Evolutionary conservation across 192 early-diverging fungal genomes (phyloP).

Genomic region (Coemansia sp.): DNA sequence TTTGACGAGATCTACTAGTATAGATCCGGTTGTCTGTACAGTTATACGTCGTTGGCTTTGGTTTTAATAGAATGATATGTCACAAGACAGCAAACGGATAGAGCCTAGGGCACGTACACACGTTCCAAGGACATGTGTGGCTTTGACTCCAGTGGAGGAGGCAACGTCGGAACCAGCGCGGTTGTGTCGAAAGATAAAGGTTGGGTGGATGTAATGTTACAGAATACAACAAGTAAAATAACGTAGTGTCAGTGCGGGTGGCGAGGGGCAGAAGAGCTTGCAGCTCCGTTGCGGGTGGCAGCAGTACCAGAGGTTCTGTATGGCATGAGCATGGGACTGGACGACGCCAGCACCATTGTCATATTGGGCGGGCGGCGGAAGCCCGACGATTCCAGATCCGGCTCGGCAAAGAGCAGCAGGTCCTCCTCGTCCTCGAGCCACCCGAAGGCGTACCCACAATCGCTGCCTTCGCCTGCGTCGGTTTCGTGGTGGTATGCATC

Average conservation of each 20-base stretch:
- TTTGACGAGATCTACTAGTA: slow-evolving; percentile 88
- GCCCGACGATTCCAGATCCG: slow-evolving; percentile 17
- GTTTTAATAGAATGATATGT: too few species aligned
- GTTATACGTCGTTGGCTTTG: neutral
- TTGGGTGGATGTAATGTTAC: neutral
- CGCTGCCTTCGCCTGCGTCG: slow-evolving; percentile 7
- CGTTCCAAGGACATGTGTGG: too few species aligned
- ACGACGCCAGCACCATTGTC: slow-evolving; percentile 47
- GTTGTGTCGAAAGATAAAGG: neutral
- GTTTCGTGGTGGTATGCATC: neutral
- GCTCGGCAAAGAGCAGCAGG: slow-evolving; percentile 48
- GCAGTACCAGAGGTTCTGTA: slow-evolving; percentile 6
- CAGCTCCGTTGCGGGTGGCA: neutral
- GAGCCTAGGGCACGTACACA: too few species aligned
- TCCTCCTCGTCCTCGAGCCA: slow-evolving; percentile 56
- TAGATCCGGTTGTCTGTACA: neutral
- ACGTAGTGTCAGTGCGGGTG: neutral
- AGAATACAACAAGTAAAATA: neutral
- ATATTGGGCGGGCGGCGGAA: slow-evolving; percentile 23
- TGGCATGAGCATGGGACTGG: slow-evolving; percentile 47
- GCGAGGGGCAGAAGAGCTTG: neutral
- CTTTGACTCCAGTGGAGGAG: too few species aligned
- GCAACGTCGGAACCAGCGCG: too few species aligned
- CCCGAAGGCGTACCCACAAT: slow-evolving; percentile 42
- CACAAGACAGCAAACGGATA: too few species aligned